A percentile compares a stretch with the other conserved stretches of the same genome.
phyloP scores from a whole-genome alignment of 345 rosid genomes.

The Salix purpurea region DNA sequence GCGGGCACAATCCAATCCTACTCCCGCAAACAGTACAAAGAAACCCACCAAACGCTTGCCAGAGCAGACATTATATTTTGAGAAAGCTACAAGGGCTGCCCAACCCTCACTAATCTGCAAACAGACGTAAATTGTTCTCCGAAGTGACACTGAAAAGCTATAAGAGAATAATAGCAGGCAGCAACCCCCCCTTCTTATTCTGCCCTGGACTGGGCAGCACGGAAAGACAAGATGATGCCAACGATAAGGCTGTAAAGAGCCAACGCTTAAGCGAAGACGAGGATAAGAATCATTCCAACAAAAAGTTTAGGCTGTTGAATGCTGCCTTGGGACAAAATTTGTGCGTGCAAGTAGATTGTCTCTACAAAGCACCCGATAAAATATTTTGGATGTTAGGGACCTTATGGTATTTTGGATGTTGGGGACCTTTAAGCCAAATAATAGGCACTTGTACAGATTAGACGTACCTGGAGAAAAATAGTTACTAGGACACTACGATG shows the following conservation, averaged over 20 bases:
- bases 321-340: no score
- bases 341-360: no score
- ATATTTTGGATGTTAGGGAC: no score
- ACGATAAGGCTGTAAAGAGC: conserved; percentile 82
- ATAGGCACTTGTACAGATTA: neutral
- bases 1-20: conserved; percentile 19
- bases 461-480: neutral
- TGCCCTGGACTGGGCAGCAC: conserved; percentile 92
- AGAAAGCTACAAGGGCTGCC: neutral
- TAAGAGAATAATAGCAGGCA: conserved; percentile 18
- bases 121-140: conserved; percentile 4
- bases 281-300: conserved; percentile 91
- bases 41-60: conserved; percentile 17
- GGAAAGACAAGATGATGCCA: conserved; percentile 87
- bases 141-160: neutral
- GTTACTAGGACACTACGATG: neutral
- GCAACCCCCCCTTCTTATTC: conserved; percentile 36
- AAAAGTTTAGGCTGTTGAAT: conserved; percentile 81
- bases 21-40: conserved; percentile 17
- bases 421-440: neutral
- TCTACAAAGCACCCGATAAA: no score
- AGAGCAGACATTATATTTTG: conserved; percentile 14
- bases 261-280: conserved; percentile 81
- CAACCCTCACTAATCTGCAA: conserved; percentile 7
- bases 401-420: no score